Base-by-base conservation (phyloP, 306 rosid genomes). In the Mimosa bimucronata region DNA sequence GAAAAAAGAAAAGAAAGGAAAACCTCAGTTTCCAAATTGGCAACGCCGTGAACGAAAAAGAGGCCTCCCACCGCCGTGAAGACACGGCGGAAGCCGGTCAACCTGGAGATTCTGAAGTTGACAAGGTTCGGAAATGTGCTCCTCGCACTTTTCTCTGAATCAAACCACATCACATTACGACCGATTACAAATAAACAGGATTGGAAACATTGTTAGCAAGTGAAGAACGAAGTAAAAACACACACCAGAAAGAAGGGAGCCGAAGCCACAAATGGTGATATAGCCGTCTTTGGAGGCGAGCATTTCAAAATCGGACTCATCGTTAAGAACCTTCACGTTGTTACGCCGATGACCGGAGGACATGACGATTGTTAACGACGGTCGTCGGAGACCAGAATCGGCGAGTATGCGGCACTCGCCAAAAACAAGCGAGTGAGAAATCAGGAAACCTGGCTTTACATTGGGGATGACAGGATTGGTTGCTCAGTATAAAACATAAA, bases 191-290 rank as follows among this genome's bases (percentile, higher is more conserved):
- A 11, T 31, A 1, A 50, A 50, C 28, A 71, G 76, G 23, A 68
- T 40, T 55, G 26, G 7, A 61, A 19, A 1, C 40, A 7, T 13
- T 29, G 15, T 71, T 23, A 6, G 57, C 1, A 7, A 42, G 34
- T 21, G 66, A 5, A 48, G 52, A 10, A 48, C 7, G 76, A 30
- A 48, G 52, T 37, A 42, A 6, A 6, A 78, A 30, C 2, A 53
- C 80, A 9, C 80, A 92, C 97, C 94, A 73, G 98, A 92, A 66
- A 94, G 97, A 71, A 94, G 97, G 19, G 98, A 94, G 40, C 97
- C 97, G 82, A 87, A 90, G 80, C 95, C 98, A 77, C 95, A 91
- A 19, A 94, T 85, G 45, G 97, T 92, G 80, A 92, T 83, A 81
- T 58, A 83, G 77, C 89, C 94, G 70, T 86, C 85, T 12, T 74